Base-by-base conservation (phyloP, 2,329 filamentous ascomycete species). In the Colletotrichum magnum region DNA sequence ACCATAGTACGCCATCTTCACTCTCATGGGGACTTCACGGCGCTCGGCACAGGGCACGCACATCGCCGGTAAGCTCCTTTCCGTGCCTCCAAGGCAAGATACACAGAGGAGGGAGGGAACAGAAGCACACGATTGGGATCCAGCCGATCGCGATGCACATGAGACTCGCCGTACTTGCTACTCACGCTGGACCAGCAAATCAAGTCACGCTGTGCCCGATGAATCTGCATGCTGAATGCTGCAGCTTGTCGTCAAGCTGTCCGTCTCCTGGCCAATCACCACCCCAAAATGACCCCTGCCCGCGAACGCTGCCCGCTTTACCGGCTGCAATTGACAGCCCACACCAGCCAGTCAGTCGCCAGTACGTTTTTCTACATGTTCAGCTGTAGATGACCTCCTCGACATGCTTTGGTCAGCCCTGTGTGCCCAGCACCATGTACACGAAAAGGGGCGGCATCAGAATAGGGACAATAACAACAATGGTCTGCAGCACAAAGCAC, bases 231-330 rank as follows among this genome's bases (percentile, higher is more conserved):
- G 1, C 43, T 51, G 54, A 21, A 59, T n/a, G 1, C 32, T 56
- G 43, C 43, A 48, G 18, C 56, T 51, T 58, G 26, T 65, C 32
- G 54, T 51, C 47, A 45, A 64, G 57, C 24, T 41, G 28, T 48
- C 13, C 36, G 28, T 48, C 16, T 28, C n/a, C 26, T 45, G 62
- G 16, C 67, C 62, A 66, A 66, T 69, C 56, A 32, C 41, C 36
- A 9, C 39, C 51, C 5, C 16, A 36, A 36, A 39, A 12, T 12
- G 50, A 24, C 26, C 67, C 66, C 39, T 66, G 56, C 36, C 26
- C 24, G 56, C 21, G 21, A 53, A 18, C 47, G 3, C 41, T 58
- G 32, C 54, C 65, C 54, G 54, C 32, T 39, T 59, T 58, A 32
- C 48, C 39, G 21, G 13, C 48, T 64, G 36, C 54, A 58, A 53